These are phyloP conservation scores for Peterozyma xylosa DNA, from an alignment of 805 yeast species.

Conservation along the genomic window DNA sequence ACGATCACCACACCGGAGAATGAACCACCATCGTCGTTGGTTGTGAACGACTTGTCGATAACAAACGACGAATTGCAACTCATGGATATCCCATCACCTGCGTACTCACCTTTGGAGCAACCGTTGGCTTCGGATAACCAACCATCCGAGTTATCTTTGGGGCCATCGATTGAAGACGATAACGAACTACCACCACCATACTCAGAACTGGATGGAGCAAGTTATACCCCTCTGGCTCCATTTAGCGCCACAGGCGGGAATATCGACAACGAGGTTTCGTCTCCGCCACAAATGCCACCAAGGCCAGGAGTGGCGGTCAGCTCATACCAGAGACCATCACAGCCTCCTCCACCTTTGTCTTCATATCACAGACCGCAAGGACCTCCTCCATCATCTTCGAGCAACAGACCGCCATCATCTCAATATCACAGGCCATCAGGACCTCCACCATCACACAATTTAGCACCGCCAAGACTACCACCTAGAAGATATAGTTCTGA, in stretches of 20 bases:
- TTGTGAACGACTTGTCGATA: background rate
- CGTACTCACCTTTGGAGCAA: slow-evolving; percentile 17
- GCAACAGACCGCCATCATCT: background rate
- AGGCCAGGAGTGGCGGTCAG: background rate
- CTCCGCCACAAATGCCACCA: slow-evolving; percentile 2
- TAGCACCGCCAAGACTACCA: slow-evolving; percentile 2
- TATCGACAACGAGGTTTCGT: slow-evolving; percentile 3
- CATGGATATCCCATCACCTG: slow-evolving; percentile 18
- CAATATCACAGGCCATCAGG: slow-evolving; percentile 6
- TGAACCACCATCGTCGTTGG: background rate
- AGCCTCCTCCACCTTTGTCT: slow-evolving; percentile 4
- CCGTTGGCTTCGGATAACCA: slow-evolving; percentile 18
- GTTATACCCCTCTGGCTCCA: slow-evolving; percentile 15
- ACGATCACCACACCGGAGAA: background rate
- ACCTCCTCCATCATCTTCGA: slow-evolving; percentile 9
- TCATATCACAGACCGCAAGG: slow-evolving; percentile 9
- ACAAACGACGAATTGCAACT: slow-evolving; percentile 14
- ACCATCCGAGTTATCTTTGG: slow-evolving; percentile 8
- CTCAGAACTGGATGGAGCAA: slow-evolving; percentile 18
- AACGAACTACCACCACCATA: slow-evolving; percentile 29
- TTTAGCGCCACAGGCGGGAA: slow-evolving; percentile 22
- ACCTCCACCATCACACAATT: slow-evolving; percentile 8
- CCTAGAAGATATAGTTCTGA: background rate
- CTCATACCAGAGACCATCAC: slow-evolving; percentile 1
- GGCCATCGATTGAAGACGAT: slow-evolving; percentile 16